A percentile compares a stretch with the other conserved stretches of the same genome.
These are phyloP conservation scores for Trametes gibbosa DNA, from an alignment of 768 basidiomycete species.

Conservation along the genomic window DNA sequence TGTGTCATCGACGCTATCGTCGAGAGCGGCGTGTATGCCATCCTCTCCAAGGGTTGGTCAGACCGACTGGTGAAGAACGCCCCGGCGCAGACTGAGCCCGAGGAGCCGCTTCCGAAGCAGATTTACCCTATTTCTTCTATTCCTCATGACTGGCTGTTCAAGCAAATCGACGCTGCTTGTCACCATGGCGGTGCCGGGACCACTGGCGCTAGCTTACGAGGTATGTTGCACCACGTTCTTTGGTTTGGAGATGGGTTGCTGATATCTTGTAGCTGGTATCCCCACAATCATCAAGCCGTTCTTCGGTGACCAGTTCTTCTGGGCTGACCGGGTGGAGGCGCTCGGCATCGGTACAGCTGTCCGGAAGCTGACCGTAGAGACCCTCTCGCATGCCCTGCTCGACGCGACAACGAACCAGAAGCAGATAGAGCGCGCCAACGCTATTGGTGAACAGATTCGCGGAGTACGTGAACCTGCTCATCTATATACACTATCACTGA, in stretches of 20 bases:
- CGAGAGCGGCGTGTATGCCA: slow-evolving; percentile 84
- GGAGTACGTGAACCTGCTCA: slow-evolving; percentile 44
- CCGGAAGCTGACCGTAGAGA: slow-evolving; percentile 80
- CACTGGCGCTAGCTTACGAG: slow-evolving; percentile 90
- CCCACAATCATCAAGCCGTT: slow-evolving; percentile 97
- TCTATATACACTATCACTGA: background rate
- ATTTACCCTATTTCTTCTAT: slow-evolving; percentile 85
- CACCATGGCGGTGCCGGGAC: slow-evolving; percentile 98
- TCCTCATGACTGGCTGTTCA: slow-evolving; percentile 96
- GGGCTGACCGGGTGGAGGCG: slow-evolving; percentile 97
- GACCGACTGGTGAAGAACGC: slow-evolving; percentile 73
- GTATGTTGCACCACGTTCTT: slow-evolving; percentile 39
- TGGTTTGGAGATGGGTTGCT: background rate
- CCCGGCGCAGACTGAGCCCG: slow-evolving; percentile 54
- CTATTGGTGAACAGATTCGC: slow-evolving; percentile 85
- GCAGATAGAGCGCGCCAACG: slow-evolving; percentile 82
- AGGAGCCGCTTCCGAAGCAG: slow-evolving; percentile 70
- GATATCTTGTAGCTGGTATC: slow-evolving; percentile 61
- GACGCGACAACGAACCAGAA: slow-evolving; percentile 84
- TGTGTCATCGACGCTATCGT: slow-evolving; percentile 87
- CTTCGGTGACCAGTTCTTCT: slow-evolving; percentile 98
- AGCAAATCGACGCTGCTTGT: slow-evolving; percentile 91
- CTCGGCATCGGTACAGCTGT: slow-evolving; percentile 88
- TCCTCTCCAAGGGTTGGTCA: slow-evolving; percentile 98
- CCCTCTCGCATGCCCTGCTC: slow-evolving; percentile 72